A percentile compares a stretch with the other conserved stretches of the same genome.
phyloP scores from a whole-genome alignment of 371 early-diverging fungal genomes.

The Mucor racemosus region DNA sequence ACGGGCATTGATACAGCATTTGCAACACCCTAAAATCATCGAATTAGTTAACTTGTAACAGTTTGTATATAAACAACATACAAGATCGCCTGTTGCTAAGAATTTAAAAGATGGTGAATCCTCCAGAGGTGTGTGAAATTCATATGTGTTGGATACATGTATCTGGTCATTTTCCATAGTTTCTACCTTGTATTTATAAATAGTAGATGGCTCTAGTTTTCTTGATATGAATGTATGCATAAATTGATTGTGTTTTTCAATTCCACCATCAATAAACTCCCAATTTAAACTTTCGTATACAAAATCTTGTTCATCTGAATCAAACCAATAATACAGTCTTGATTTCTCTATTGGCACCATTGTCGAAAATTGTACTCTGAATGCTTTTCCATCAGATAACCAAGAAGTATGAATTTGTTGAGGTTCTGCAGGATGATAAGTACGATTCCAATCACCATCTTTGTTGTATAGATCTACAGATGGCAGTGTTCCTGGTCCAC shows the following conservation, averaged over 20 bases:
- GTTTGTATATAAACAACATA: neutral
- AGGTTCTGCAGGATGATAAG: conserved; percentile 37
- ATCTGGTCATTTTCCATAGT: neutral
- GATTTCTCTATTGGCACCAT: conserved; percentile 15
- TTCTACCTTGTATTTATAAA: conserved; percentile 35
- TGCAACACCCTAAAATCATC: conserved; percentile 25
- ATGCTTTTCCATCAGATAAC: conserved; percentile 32
- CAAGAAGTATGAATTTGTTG: conserved; percentile 46
- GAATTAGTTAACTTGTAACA: neutral
- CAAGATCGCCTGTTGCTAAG: conserved; percentile 34
- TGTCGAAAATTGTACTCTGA: conserved; percentile 42
- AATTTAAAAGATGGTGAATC: conserved; percentile 21
- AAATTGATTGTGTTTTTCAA: conserved; percentile 20
- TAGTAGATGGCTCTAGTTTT: conserved; percentile 19
- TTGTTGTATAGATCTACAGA: conserved; percentile 34
- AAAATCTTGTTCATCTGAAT: neutral
- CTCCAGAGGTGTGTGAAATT: conserved; percentile 22
- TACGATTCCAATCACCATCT: conserved; percentile 36
- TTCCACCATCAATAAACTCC: conserved; percentile 40
- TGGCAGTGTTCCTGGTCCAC: conserved; percentile 27
- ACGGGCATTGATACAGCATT: conserved; percentile 36
- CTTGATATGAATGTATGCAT: conserved; percentile 30
- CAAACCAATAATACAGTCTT: conserved; percentile 38
- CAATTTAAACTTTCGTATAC: conserved; percentile 21
- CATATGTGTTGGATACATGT: conserved; percentile 16